phyloP scores from a whole-genome alignment of 306 rosid genomes.

The Cyclanthera cordifolia region DNA sequence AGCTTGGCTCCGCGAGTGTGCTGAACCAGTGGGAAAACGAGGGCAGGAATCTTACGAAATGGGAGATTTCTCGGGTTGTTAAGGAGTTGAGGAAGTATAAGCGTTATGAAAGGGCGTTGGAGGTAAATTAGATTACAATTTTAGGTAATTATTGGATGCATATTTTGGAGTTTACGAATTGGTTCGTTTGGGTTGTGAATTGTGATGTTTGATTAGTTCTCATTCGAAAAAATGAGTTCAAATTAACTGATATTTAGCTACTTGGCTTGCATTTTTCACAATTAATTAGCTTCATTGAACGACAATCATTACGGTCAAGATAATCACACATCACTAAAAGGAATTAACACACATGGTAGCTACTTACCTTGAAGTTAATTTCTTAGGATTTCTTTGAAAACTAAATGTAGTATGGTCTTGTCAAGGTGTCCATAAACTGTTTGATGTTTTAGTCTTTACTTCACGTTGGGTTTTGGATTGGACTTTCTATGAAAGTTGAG shows the following conservation, averaged over 20 bases:
- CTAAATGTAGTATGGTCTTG: no score
- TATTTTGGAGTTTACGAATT: background rate
- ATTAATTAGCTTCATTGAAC: background rate
- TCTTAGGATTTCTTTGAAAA: no score
- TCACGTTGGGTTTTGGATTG: background rate
- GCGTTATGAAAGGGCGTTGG: constrained; percentile 47
- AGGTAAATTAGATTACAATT: constrained; percentile 32
- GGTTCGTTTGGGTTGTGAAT: background rate
- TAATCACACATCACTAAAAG: no score
- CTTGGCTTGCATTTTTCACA: background rate
- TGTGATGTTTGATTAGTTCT: background rate
- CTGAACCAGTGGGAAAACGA: constrained; percentile 80
- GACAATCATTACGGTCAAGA: no score
- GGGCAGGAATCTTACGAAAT: constrained; percentile 52
- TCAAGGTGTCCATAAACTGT: no score
- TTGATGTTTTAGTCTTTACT: background rate
- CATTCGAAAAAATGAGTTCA: background rate
- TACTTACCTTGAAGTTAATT: no score
- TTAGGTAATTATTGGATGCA: background rate
- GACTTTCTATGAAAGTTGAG: background rate
- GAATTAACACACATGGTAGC: no score
- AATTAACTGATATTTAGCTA: background rate
- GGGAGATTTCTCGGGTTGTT: constrained; percentile 66
- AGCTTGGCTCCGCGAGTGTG: constrained; percentile 45
- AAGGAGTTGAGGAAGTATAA: constrained; percentile 71